These are phyloP conservation scores for Colletotrichum paranaense DNA, from an alignment of 2,329 filamentous ascomycete genomes.

Conservation along the genomic window DNA sequence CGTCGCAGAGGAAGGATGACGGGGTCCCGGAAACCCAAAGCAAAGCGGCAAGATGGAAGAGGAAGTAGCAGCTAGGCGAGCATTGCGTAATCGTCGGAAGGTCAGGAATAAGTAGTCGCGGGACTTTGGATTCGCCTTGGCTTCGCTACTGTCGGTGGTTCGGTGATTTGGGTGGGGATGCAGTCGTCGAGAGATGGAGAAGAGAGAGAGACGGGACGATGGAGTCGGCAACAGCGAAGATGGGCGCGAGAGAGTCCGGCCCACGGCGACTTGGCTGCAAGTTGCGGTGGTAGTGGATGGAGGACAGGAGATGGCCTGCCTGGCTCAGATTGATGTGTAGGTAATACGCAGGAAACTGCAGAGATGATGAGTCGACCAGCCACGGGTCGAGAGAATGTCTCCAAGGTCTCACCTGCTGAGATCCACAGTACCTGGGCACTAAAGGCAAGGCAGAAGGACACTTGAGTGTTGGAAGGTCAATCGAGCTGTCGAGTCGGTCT, in stretches of 20 bases:
- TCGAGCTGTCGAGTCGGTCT: background rate
- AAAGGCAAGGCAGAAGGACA: background rate
- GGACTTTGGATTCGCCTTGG: constrained; percentile 6
- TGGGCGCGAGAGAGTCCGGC: background rate
- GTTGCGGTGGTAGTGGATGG: background rate
- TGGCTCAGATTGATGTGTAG: background rate
- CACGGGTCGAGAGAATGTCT: background rate
- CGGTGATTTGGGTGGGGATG: constrained; percentile 16
- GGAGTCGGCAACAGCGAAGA: background rate
- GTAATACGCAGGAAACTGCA: too few species aligned
- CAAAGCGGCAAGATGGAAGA: constrained; percentile 13
- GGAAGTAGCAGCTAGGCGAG: constrained; percentile 11
- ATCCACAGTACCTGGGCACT: background rate
- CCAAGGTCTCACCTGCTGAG: background rate
- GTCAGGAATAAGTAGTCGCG: background rate
- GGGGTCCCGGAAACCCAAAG: constrained; percentile 9
- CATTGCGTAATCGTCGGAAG: constrained; percentile 26
- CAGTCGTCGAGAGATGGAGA: constrained; percentile 8
- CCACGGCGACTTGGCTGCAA: background rate
- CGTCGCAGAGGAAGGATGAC: constrained; percentile 14
- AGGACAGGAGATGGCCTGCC: background rate
- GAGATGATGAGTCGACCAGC: background rate
- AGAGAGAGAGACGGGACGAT: background rate
- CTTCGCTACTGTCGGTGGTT: constrained; percentile 12
- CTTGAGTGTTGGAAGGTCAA: background rate